Percentiles rank a stretch among this genome's conserved stretches.
phyloP scores from a whole-genome alignment of 2,329 filamentous ascomycete species.

The Fusarium heterosporum region DNA sequence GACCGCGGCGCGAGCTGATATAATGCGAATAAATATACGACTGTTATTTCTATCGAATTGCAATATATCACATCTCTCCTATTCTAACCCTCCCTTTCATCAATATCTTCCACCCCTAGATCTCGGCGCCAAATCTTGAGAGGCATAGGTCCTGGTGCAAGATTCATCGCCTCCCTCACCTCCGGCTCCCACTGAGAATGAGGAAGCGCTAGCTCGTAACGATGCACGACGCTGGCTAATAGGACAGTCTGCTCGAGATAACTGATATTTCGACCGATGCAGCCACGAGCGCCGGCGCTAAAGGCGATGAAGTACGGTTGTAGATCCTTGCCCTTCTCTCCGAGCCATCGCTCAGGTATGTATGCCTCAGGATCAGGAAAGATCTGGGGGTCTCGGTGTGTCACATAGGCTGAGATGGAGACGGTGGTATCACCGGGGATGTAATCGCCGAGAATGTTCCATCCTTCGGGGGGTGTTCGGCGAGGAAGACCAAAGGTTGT shows the following conservation, averaged over 20 bases:
- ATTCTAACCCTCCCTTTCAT: slow-evolving; percentile 21
- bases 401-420: slow-evolving; percentile 53
- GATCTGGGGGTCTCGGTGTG: slow-evolving; percentile 54
- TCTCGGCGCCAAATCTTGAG: slow-evolving; percentile 43
- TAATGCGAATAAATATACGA: not conserved
- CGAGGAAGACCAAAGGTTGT: slow-evolving; percentile 47
- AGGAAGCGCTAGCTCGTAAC: slow-evolving; percentile 55
- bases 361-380: slow-evolving; percentile 57
- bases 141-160: slow-evolving; percentile 38
- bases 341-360: slow-evolving; percentile 56
- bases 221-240: slow-evolving; percentile 56
- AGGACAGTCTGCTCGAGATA: slow-evolving; percentile 61
- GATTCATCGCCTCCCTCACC: slow-evolving; percentile 41
- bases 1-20: not conserved
- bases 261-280: slow-evolving; percentile 56
- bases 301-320: slow-evolving; percentile 57
- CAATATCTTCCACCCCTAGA: slow-evolving; percentile 14
- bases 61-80: not conserved
- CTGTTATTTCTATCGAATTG: not conserved
- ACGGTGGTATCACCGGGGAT: slow-evolving; percentile 54
- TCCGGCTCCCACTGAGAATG: slow-evolving; percentile 35
- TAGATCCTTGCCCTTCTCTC: slow-evolving; percentile 50
- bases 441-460: slow-evolving; percentile 49
- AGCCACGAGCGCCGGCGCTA: slow-evolving; percentile 56
- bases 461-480: slow-evolving; percentile 47